Percentiles rank a stretch among this genome's conserved stretches.
These are phyloP conservation scores for Lotus japonicus DNA, from an alignment of 306 rosid species.

Conservation along the genomic window DNA sequence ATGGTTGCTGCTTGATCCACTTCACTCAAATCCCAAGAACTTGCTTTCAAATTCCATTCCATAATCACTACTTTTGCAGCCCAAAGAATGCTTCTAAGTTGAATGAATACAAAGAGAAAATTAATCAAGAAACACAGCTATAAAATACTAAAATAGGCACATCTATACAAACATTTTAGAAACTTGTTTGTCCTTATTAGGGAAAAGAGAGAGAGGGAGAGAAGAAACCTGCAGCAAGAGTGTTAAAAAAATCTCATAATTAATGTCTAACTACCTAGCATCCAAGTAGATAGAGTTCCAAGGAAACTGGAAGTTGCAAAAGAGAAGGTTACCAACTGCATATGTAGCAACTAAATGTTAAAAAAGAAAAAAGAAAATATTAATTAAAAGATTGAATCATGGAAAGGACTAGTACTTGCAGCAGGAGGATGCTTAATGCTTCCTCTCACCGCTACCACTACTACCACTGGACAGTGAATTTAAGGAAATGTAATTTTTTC, in stretches of 20 bases:
- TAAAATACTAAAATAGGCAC: not conserved
- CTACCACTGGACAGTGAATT: conserved; percentile 19
- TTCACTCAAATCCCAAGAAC: conserved; percentile 75
- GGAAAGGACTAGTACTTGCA: conserved; percentile 1
- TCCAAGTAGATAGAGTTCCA: conserved; percentile 26
- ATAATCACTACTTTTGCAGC: conserved; percentile 33
- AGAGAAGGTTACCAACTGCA: not conserved
- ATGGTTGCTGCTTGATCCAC: conserved; percentile 48
- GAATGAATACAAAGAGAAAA: conserved; percentile 27
- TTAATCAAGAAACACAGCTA: not conserved
- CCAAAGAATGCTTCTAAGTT: not conserved
- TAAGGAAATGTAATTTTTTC: conserved; percentile 3
- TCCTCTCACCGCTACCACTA: conserved; percentile 17
- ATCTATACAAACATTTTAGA: not conserved
- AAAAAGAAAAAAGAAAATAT: not conserved
- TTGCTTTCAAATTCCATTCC: conserved; percentile 89
- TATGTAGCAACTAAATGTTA: conserved; percentile 10
- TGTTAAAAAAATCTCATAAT: conserved; percentile 11
- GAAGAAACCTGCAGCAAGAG: conserved; percentile 16
- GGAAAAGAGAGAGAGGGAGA: conserved; percentile 1
- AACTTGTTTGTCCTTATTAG: conserved; percentile 27
- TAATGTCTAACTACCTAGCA: conserved; percentile 14
- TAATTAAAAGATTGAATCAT: not conserved
- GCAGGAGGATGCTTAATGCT: not conserved
- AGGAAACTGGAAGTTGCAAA: conserved; percentile 29